Evolutionary conservation across 495 filamentous ascomycete genomes (phyloP), one percentile per base, ranked within the genome.

Genomic region (Mycothermus thermophilus): DNA sequence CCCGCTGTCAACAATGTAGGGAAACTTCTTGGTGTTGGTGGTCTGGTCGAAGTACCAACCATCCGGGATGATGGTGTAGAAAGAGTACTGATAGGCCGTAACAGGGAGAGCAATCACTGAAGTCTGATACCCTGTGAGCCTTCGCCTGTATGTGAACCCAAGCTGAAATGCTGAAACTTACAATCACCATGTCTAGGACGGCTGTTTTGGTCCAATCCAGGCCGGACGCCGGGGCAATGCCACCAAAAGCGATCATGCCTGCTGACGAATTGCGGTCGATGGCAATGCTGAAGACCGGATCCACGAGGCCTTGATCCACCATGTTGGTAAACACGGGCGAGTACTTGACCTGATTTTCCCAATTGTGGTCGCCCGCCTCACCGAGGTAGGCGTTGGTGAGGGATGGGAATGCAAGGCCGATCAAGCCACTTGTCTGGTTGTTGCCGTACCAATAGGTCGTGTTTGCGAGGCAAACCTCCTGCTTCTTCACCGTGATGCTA

Each of bases 331-430:
- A 65, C 20, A 80, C 45, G 0, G 75, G 72, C 27, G 57, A 64
- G 54, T 80, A 80, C 1, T 50, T 34, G 3, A 51, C 41, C 17
- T 43, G 52, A 37, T 39, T 66, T 21, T 40, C 42, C 27, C 35
- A 52, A 23, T 46, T 43, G 38, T 50, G 47, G 16, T 41, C 59
- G 15, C 34, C 45, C 6, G 22, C 6, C 10, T 56, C 35, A 13
- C 54, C 47, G 8, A 55, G 41, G 44, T 58, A 60, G 29, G 54
- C 47, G 37, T 60, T 69, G n/a, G 66, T 70, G 11, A 76, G 41
- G 1, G 59, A 45, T 4, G 73, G 74, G 38, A 74, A 81, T 0
- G 63, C 72, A 15, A 83, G 59, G 2, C 78, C 77, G 6, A 81
- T 51, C 12, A 80, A 40, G 3, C 78, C 78, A 42, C 58, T 64